Conservation (phyloP, 169 alveolate species). For the Cryptosporidium felis region DNA sequence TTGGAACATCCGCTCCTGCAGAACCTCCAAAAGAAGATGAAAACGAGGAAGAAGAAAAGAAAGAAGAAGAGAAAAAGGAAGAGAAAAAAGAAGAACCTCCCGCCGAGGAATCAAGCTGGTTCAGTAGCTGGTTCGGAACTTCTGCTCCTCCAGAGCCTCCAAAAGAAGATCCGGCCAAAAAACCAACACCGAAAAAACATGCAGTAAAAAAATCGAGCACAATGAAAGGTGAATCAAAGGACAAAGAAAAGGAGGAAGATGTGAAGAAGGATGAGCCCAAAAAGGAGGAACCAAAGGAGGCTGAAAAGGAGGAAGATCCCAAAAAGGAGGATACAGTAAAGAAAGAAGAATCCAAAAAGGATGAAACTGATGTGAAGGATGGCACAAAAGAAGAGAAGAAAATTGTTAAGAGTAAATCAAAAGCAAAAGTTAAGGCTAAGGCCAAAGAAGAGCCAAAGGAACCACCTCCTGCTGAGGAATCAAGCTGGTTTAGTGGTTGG, state of each 20-base stretch:
- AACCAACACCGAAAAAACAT: conserved; percentile 1
- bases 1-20: conserved; percentile 10
- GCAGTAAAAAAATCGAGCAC: not conserved
- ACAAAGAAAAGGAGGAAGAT: not conserved
- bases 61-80: not conserved
- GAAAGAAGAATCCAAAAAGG: too few species aligned
- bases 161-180: conserved; percentile 54
- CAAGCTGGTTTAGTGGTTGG: conserved; percentile 39
- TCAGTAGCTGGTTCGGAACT: conserved; percentile 41
- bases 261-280: not conserved
- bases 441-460: not conserved
- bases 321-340: not conserved
- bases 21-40: not conserved
- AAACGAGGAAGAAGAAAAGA: not conserved
- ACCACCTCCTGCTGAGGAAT: not conserved
- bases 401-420: not conserved
- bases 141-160: conserved; percentile 9
- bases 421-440: too few species aligned
- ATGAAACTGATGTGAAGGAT: too few species aligned
- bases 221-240: not conserved
- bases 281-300: not conserved
- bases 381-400: not conserved
- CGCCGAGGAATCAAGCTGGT: conserved; percentile 37
- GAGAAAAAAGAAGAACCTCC: not conserved
- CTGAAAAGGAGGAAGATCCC: not conserved